Evolutionary conservation across 495 filamentous ascomycete genomes (phyloP), one percentile per base, ranked within the genome.

Genomic region (Neurospora sp.): DNA sequence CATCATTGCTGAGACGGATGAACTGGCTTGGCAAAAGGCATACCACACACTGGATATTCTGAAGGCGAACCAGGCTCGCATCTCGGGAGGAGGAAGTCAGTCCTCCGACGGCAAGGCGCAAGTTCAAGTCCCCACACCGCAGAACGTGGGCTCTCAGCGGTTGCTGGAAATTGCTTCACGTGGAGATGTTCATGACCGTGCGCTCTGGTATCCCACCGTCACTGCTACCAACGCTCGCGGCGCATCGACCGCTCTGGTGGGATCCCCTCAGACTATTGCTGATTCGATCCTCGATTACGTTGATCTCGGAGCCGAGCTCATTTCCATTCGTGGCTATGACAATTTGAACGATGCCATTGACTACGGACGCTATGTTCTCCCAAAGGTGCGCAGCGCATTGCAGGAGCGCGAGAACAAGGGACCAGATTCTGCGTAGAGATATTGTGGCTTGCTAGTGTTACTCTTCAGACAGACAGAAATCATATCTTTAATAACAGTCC

Each of bases 121-220:
- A 16, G 27, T 35, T 35, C 53, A 16, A 35, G 6, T 82, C 0
- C 78, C 81, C 16, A 59, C 81, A 31, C 85, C 85, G 40, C 85
- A 87, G 75, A 88, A 87, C 70, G 85, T 85, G 0, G 86, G 85
- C 5, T 87, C 86, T 0, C 86, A 87, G 77, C 80, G 86, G 1
- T 73, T 88, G 53, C 79, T 87, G 18, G 85, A 86, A 39, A 87
- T 87, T 73, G 86, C 86, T 39, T 76, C 78, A 46, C 79, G 80
- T n/a, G 86, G 86, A 1, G 85, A 87, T 71, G 84, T 87, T 8
- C 86, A 87, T 73, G 86, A 88, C 74, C 84, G 85, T 16, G 85
- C 85, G 27, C 78, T 87, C 39, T 88, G 86, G 85, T 88, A 87
- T 75, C 85, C 85, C 6, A 87, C 86, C 18, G 86, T 87, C 12